These are phyloP conservation scores for Vickermania ingenoplastis DNA, from an alignment of 208 protist genomes.

Conservation along the genomic window DNA sequence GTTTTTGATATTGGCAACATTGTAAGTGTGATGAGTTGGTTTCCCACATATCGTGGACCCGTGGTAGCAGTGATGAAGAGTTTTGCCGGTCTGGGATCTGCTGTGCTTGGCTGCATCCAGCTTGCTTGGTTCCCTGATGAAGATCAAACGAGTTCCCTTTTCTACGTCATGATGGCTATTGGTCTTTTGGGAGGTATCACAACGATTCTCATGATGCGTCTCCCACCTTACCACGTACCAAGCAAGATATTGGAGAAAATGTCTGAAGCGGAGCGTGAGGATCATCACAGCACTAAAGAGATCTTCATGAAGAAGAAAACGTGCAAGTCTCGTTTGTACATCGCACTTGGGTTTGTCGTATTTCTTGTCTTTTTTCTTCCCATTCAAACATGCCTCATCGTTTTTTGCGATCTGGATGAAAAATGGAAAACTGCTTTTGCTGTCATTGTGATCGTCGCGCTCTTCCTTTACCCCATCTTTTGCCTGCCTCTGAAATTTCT, in stretches of 20 bases:
- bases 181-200: conserved; percentile 8
- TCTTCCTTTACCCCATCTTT: conserved; percentile 7
- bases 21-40: conserved; percentile 26
- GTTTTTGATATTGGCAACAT: conserved; percentile 26
- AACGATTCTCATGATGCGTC: conserved; percentile 12
- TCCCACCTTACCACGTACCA: conserved; percentile 28
- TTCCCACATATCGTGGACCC: conserved; percentile 21
- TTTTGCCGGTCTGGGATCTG: conserved; percentile 30
- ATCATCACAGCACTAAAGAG: conserved; percentile 9
- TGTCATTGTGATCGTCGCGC: conserved; percentile 9
- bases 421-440: conserved; percentile 16
- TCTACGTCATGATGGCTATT: conserved; percentile 25
- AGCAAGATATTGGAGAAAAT: conserved; percentile 13
- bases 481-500: conserved; percentile 15
- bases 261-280: conserved; percentile 12
- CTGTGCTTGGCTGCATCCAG: conserved; percentile 24
- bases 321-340: conserved; percentile 13
- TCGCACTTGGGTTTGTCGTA: conserved; percentile 18
- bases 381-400: conserved; percentile 18
- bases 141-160: conserved; percentile 14
- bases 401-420: conserved; percentile 15
- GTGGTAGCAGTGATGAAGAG: conserved; percentile 38
- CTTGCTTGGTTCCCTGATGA: conserved; percentile 19
- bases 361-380: conserved; percentile 25
- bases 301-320: conserved; percentile 20